These are phyloP conservation scores for Sanguinoderma infundibulare DNA, from an alignment of 1,284 basidiomycete species.

Conservation along the genomic window DNA sequence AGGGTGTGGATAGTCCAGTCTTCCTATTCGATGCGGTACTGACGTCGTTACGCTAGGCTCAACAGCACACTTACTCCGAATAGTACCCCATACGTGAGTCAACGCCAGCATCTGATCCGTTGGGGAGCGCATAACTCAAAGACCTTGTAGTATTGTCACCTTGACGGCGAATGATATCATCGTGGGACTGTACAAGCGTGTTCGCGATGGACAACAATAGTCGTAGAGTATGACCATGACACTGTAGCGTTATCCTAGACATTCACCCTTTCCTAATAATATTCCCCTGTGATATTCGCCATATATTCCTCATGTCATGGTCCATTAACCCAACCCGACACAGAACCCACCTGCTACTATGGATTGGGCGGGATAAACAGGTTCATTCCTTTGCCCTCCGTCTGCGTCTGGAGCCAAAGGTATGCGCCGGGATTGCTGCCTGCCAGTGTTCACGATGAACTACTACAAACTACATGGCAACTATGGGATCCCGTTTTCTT, in stretches of 20 bases:
- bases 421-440: too few relatives aligned
- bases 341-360: too few relatives aligned
- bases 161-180: constrained; percentile 89
- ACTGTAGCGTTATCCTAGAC: neutral
- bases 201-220: constrained; percentile 22
- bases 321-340: too few relatives aligned
- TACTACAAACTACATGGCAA: too few relatives aligned
- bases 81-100: constrained; percentile 88
- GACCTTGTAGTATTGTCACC: constrained; percentile 69
- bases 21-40: neutral
- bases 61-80: constrained; percentile 89
- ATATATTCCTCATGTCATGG: too few relatives aligned
- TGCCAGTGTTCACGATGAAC: too few relatives aligned
- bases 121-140: neutral
- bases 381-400: too few relatives aligned
- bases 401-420: too few relatives aligned
- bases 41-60: constrained; percentile 57
- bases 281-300: too few relatives aligned
- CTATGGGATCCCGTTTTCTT: too few relatives aligned
- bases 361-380: too few relatives aligned
- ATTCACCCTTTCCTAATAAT: neutral
- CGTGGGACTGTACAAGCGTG: constrained; percentile 69
- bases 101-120: neutral
- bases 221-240: neutral
- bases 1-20: constrained; percentile 53